A percentile compares a stretch with the other conserved stretches of the same genome.
phyloP scores from a whole-genome alignment of 1,139 yeast species.

The Yamadazyma dendronema region DNA sequence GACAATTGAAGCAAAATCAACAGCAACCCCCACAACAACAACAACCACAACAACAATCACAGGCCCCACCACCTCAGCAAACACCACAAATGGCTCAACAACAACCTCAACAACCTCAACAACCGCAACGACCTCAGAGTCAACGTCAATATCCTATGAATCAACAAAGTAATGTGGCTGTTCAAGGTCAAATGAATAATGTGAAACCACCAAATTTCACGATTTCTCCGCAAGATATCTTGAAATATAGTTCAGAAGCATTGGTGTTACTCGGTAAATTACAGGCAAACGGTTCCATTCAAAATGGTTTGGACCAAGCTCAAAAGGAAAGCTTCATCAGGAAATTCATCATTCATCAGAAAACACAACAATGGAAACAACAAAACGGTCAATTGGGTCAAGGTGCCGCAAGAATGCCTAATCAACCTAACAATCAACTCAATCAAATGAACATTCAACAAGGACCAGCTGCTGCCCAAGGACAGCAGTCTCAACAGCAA shows the following conservation, averaged over 20 bases:
- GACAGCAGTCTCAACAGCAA: slow-evolving; percentile 12
- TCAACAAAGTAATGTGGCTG: slow-evolving; percentile 10
- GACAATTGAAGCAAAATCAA: slow-evolving; percentile 21
- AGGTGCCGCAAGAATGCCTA: slow-evolving; percentile 1
- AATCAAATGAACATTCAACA: slow-evolving; percentile 6
- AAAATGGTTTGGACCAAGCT: slow-evolving; percentile 26
- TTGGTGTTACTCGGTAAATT: slow-evolving; percentile 36
- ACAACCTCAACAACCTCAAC: slow-evolving; percentile 10
- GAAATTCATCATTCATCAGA: slow-evolving; percentile 43
- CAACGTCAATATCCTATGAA: slow-evolving; percentile 9
- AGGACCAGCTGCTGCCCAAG: slow-evolving; percentile 10
- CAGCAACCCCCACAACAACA: slow-evolving; percentile 20
- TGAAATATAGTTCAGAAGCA: slow-evolving; percentile 43
- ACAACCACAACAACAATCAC: slow-evolving; percentile 5
- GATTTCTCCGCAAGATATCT: slow-evolving; percentile 42
- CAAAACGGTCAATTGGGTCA: slow-evolving; percentile 23
- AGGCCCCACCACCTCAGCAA: slow-evolving; percentile 3
- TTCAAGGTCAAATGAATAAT: slow-evolving; percentile 9
- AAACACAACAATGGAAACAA: slow-evolving; percentile 41
- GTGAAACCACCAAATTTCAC: slow-evolving; percentile 37
- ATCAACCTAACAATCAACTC: slow-evolving; percentile 4
- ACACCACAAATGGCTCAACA: slow-evolving; percentile 7
- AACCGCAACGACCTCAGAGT: slow-evolving; percentile 12
- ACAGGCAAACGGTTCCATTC: slow-evolving; percentile 40
- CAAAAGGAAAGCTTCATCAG: slow-evolving; percentile 42